phyloP scores from a whole-genome alignment of 2,329 filamentous ascomycete species.

The Endoconidiophora polonica region DNA sequence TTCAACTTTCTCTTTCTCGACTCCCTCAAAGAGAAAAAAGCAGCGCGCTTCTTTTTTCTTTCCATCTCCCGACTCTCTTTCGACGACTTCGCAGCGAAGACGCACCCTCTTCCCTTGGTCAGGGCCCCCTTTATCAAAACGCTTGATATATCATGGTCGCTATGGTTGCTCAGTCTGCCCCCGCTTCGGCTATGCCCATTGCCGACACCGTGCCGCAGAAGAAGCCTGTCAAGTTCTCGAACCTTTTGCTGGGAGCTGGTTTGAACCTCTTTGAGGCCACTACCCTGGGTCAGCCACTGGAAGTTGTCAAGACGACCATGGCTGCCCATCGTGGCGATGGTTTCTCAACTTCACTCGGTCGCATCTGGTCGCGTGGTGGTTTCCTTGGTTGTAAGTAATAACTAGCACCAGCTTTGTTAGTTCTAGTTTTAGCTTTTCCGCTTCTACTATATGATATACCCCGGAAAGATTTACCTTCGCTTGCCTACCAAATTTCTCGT shows the following conservation, averaged over 20 bases:
- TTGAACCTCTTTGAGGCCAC: slow-evolving; percentile 89
- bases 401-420: not conserved
- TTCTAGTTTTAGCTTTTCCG: not conserved
- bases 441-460: not conserved
- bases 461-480: too few species aligned
- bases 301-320: slow-evolving; percentile 99
- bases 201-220: slow-evolving; percentile 57
- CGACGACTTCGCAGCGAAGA: slow-evolving; percentile 44
- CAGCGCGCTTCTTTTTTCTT: slow-evolving; percentile 1
- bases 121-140: slow-evolving; percentile 52
- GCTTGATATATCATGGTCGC: slow-evolving; percentile 45
- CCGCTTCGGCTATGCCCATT: slow-evolving; percentile 35
- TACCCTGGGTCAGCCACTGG: slow-evolving; percentile 60
- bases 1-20: not conserved
- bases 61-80: slow-evolving; percentile 9
- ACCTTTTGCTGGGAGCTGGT: slow-evolving; percentile 82
- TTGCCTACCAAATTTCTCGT: too few species aligned
- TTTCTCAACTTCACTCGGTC: slow-evolving; percentile 63
- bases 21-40: slow-evolving; percentile 1
- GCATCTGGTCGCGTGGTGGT: slow-evolving; percentile 90
- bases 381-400: slow-evolving; percentile 69
- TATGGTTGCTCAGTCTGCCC: slow-evolving; percentile 32
- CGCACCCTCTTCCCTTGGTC: slow-evolving; percentile 95
- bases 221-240: slow-evolving; percentile 99
- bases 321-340: slow-evolving; percentile 85